Conservation (phyloP, 2,329 filamentous ascomycete genomes). For the Fusarium sp. region DNA sequence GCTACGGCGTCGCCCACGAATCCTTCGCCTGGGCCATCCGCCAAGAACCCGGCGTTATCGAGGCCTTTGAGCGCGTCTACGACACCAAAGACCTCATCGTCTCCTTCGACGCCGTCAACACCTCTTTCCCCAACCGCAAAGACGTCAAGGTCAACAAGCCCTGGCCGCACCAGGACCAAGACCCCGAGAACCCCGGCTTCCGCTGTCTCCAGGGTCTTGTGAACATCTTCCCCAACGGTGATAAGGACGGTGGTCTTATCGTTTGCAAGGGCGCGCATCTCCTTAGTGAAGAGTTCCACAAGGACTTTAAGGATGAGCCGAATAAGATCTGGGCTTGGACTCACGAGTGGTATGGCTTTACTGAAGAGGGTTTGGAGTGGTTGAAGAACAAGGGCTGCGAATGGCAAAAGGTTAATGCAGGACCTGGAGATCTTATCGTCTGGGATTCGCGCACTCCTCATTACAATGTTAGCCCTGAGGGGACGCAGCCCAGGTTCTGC, state of each 20-base stretch:
- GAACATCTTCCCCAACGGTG: conserved; percentile 6
- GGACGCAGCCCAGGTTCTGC: neutral
- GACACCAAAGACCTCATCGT: conserved; percentile 8
- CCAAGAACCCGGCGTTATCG: neutral
- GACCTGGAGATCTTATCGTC: neutral
- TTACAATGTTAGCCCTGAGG: conserved; percentile 11
- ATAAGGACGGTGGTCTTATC: neutral
- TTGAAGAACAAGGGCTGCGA: conserved; percentile 11
- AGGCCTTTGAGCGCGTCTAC: conserved; percentile 9
- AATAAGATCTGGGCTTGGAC: conserved; percentile 18
- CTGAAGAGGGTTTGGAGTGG: neutral
- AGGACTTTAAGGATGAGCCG: neutral
- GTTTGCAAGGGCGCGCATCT: conserved; percentile 1
- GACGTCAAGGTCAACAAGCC: conserved; percentile 12
- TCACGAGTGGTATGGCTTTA: conserved; percentile 5
- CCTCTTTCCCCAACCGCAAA: neutral
- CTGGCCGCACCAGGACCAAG: conserved; percentile 9
- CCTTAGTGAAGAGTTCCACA: neutral
- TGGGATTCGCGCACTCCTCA: conserved; percentile 18
- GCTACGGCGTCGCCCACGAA: conserved; percentile 9
- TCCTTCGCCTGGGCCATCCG: conserved; percentile 8
- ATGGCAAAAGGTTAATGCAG: conserved; percentile 7
- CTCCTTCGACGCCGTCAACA: conserved; percentile 9
- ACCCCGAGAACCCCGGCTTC: conserved; percentile 2
- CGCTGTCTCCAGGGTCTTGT: conserved; percentile 3